Percentiles rank a stretch among this genome's conserved stretches.
Evolutionary conservation across 2,329 filamentous ascomycete genomes (phyloP).

Genomic region (Pyrenochaeta sp.): DNA sequence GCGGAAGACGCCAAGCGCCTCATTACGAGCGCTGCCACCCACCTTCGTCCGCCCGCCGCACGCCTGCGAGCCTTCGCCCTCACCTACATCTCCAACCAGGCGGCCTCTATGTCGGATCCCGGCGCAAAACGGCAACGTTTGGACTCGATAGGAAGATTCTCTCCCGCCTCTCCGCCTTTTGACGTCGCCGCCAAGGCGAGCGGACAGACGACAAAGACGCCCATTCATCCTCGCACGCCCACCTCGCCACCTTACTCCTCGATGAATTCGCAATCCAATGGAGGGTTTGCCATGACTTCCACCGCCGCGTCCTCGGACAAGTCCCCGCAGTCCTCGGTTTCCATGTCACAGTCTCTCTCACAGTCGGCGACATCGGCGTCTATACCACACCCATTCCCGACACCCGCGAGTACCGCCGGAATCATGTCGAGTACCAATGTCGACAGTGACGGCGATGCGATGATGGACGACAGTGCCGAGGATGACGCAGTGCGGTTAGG

Average conservation of each 20-base stretch:
- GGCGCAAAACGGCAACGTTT: constrained; percentile 52
- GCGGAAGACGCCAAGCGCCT: constrained; percentile 39
- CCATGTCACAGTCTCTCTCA: constrained; percentile 46
- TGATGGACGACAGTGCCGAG: constrained; percentile 50
- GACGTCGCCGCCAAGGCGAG: constrained; percentile 49
- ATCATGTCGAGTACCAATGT: constrained; percentile 40
- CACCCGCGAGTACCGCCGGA: constrained; percentile 50
- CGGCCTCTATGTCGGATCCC: constrained; percentile 46
- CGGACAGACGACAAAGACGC: constrained; percentile 51
- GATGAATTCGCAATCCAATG: constrained; percentile 55
- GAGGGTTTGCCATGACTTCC: constrained; percentile 40
- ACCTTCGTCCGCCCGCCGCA: constrained; percentile 24
- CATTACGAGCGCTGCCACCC: constrained; percentile 32
- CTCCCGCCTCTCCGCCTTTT: constrained; percentile 55
- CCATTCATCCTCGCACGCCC: constrained; percentile 57
- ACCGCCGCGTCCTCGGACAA: constrained; percentile 39
- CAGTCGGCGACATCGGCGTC: constrained; percentile 44
- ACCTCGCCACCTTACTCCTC: constrained; percentile 59
- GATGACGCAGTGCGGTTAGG: constrained; percentile 39
- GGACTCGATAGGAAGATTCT: constrained; percentile 52
- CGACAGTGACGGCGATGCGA: constrained; percentile 54
- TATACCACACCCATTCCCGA: constrained; percentile 45
- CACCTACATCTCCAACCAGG: constrained; percentile 8
- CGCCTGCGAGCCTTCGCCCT: constrained; percentile 18
- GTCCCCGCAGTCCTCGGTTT: constrained; percentile 55